Conservation (phyloP, 495 filamentous ascomycete species). For the Cryomyces antarcticus region DNA sequence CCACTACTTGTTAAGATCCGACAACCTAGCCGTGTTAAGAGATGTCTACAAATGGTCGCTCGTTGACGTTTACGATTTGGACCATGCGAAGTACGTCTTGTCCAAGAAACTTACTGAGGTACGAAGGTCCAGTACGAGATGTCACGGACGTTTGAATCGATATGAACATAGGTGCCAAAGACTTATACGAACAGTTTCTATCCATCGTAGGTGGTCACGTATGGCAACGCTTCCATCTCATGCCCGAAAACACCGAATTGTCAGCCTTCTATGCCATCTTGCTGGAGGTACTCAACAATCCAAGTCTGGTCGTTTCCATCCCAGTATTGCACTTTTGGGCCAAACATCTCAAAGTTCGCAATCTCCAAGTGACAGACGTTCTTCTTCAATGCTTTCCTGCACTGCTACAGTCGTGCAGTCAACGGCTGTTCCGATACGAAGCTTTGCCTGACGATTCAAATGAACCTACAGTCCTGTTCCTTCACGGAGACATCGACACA, state of each 20-base stretch:
- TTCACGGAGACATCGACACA: conserved; percentile 86
- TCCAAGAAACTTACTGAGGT: conserved; percentile 89
- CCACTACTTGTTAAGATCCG: conserved; percentile 51
- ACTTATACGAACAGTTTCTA: conserved; percentile 36
- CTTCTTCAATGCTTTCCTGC: conserved; percentile 50
- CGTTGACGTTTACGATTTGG: conserved; percentile 57
- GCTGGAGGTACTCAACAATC: conserved; percentile 56
- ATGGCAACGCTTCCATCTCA: conserved; percentile 46
- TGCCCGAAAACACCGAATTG: conserved; percentile 42
- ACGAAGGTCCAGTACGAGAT: conserved; percentile 6
- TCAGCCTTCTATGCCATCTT: conserved; percentile 63
- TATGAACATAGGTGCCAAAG: neutral
- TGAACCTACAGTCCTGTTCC: conserved; percentile 57
- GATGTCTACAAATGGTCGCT: conserved; percentile 66
- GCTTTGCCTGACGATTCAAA: conserved; percentile 58
- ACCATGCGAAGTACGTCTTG: conserved; percentile 80
- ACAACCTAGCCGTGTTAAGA: conserved; percentile 49
- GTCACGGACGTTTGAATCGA: neutral
- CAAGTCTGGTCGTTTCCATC: conserved; percentile 80
- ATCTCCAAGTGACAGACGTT: conserved; percentile 41
- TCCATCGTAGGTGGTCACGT: conserved; percentile 68
- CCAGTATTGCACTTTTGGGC: conserved; percentile 81
- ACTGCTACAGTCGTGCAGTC: conserved; percentile 61
- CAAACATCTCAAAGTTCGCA: conserved; percentile 47
- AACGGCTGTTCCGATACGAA: conserved; percentile 65